These are phyloP conservation scores for Paramecium caudatum DNA, from an alignment of 73 alveolate species.

Conservation along the genomic window DNA sequence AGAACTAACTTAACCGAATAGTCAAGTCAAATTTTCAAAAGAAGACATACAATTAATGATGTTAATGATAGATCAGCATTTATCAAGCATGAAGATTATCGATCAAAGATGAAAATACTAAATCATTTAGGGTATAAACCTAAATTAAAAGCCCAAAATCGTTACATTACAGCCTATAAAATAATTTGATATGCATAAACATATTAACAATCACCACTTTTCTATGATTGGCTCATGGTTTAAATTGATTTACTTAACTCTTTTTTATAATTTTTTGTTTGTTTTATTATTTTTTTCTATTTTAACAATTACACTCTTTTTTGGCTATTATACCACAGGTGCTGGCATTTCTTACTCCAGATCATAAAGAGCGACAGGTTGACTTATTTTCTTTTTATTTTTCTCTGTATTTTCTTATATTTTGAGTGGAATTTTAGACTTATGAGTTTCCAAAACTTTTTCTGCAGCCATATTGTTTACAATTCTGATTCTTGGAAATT, in stretches of 20 bases:
- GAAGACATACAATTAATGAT: not conserved
- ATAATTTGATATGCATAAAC: not conserved
- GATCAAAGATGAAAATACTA: constrained; percentile 31
- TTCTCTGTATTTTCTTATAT: not conserved
- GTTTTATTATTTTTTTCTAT: not conserved
- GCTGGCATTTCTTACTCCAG: constrained; percentile 5
- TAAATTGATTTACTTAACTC: not conserved
- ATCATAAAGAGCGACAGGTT: constrained; percentile 8
- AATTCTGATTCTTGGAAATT: constrained; percentile 56
- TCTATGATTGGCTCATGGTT: not conserved
- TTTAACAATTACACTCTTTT: not conserved
- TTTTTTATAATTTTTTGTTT: not conserved
- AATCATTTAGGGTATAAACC: not conserved
- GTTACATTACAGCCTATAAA: too few species aligned
- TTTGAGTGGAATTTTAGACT: not conserved
- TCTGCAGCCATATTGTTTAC: constrained; percentile 33
- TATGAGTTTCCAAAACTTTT: not conserved
- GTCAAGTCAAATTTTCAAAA: not conserved
- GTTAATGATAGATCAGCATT: not conserved
- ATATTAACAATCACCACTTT: not conserved
- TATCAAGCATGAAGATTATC: not conserved
- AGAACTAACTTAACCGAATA: not conserved
- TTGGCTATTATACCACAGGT: not conserved
- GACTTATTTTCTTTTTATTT: not conserved
- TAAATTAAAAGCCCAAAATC: not conserved